A percentile compares a stretch with the other conserved stretches of the same genome.
These are phyloP conservation scores for Streptanthus diversifolius DNA, from an alignment of 345 rosid genomes.

Conservation along the genomic window DNA sequence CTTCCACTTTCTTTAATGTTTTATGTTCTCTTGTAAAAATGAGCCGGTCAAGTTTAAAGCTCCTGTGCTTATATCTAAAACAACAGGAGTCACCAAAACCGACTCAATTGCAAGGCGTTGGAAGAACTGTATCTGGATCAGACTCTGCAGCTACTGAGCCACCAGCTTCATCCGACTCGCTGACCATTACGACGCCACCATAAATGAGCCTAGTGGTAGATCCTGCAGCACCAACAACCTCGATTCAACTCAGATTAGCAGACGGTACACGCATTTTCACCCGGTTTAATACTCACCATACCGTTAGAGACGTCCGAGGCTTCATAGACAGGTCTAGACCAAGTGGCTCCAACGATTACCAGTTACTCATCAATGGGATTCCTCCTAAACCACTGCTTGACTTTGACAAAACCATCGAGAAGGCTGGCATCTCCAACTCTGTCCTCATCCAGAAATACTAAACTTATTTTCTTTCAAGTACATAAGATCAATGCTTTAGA, in stretches of 20 bases:
- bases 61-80: neutral
- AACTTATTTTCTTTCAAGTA: neutral
- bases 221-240: conserved; percentile 30
- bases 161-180: conserved; percentile 17
- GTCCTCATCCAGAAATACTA: conserved; percentile 74
- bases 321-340: conserved; percentile 63
- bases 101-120: conserved; percentile 46
- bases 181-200: conserved; percentile 39
- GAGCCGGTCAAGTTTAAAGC: neutral
- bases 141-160: conserved; percentile 33
- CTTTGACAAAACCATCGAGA: conserved; percentile 62
- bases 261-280: conserved; percentile 26
- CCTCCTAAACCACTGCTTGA: conserved; percentile 64
- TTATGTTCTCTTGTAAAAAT: neutral
- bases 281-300: conserved; percentile 38
- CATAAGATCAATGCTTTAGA: neutral
- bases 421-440: conserved; percentile 67
- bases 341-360: conserved; percentile 51
- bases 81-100: conserved; percentile 48
- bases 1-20: neutral
- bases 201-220: conserved; percentile 47
- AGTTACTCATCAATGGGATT: conserved; percentile 63
- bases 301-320: conserved; percentile 52
- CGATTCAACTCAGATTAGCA: conserved; percentile 63
- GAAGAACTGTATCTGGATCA: conserved; percentile 50